Evolutionary conservation across 2,329 filamentous ascomycete genomes (phyloP).

Genomic region (Anthostomella pinea): DNA sequence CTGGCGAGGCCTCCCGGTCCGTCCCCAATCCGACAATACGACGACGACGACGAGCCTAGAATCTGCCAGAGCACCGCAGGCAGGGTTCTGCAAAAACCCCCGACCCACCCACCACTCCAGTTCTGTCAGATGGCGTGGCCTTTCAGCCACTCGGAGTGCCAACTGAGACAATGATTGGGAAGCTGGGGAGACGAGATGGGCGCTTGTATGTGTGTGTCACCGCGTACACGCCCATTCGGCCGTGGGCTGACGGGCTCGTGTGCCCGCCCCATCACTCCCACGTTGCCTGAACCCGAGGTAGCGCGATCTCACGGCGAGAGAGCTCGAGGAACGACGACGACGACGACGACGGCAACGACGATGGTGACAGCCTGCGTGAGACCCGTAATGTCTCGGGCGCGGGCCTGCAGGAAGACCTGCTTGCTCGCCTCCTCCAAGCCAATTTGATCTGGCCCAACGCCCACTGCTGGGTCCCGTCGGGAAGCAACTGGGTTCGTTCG

Average conservation of each 20-base stretch:
- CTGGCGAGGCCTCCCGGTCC: constrained; percentile 7
- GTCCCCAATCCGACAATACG: too few species aligned
- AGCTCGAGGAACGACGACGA: too few species aligned
- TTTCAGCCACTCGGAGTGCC: constrained; percentile 8
- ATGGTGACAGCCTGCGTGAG: constrained; percentile 12
- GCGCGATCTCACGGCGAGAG: constrained; percentile 14
- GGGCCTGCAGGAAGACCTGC: constrained; percentile 7
- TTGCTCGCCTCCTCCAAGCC: constrained; percentile 8
- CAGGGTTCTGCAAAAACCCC: background rate
- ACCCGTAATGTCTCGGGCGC: constrained; percentile 20
- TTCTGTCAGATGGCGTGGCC: background rate
- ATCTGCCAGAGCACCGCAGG: background rate
- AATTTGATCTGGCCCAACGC: background rate
- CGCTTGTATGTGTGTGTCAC: too few species aligned
- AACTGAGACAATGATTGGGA: constrained; percentile 13
- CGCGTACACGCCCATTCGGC: too few species aligned
- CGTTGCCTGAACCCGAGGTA: constrained; percentile 22
- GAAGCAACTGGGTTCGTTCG: constrained; percentile 7
- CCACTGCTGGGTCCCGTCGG: constrained; percentile 21
- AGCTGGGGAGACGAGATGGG: background rate
- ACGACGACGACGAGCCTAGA: too few species aligned
- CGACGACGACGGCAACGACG: constrained; percentile 4
- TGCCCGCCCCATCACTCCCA: constrained; percentile 3
- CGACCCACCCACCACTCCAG: background rate
- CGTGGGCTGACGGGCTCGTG: background rate